A percentile compares a stretch with the other conserved stretches of the same genome.
Evolutionary conservation across 768 basidiomycete genomes (phyloP).

Genomic region (Paxillus ammoniavirescens): DNA sequence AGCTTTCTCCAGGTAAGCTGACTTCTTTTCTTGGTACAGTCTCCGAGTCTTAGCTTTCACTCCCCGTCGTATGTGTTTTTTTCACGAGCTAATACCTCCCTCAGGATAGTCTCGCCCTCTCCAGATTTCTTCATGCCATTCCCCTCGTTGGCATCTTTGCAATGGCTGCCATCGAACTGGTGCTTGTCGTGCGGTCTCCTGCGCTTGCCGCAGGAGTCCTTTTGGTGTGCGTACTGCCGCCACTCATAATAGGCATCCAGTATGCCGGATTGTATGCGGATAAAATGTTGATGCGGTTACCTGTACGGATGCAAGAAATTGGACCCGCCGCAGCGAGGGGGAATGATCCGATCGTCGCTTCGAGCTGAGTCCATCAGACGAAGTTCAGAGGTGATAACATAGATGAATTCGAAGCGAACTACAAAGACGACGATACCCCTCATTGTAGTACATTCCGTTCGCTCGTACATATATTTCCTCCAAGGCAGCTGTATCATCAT

Average conservation of each 20-base stretch:
- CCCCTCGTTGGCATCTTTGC: conserved; percentile 26
- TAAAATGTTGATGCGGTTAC: conserved; percentile 4
- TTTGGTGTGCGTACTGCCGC: conserved; percentile 20
- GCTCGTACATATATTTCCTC: conserved; percentile 12
- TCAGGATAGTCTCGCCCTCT: conserved; percentile 15
- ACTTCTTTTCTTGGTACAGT: too few relatives aligned
- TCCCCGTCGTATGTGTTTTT: neutral
- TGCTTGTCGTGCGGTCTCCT: conserved; percentile 21
- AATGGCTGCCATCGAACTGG: conserved; percentile 18
- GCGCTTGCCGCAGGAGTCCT: conserved; percentile 14
- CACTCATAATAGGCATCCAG: conserved; percentile 11
- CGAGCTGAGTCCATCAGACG: neutral
- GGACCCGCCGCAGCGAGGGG: neutral
- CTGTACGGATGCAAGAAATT: conserved; percentile 4
- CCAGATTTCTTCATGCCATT: conserved; percentile 21
- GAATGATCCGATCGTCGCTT: neutral
- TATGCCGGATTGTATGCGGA: conserved; percentile 6
- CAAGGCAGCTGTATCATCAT: conserved; percentile 7
- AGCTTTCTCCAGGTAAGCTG: conserved; percentile 17
- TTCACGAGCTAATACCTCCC: neutral
- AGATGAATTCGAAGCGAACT: neutral
- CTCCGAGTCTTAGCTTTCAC: too few relatives aligned
- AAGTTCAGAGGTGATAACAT: neutral
- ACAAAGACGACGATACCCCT: neutral
- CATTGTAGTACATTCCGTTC: conserved; percentile 9